phyloP scores from a whole-genome alignment of 2,329 filamentous ascomycete species.

The Fusarium annulatum region DNA sequence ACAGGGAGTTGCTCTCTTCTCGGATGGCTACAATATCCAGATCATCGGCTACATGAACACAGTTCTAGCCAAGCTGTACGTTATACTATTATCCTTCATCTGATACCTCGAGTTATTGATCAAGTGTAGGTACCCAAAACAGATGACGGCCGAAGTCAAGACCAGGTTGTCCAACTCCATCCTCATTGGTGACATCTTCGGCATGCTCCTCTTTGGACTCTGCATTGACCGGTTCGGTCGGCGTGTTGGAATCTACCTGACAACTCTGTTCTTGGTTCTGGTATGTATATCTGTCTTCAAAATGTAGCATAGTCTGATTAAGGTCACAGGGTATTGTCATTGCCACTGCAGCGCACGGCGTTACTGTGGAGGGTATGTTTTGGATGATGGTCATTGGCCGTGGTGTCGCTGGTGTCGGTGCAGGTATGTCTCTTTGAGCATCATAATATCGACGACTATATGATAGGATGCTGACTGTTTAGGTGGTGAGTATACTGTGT shows the following conservation, averaged over 20 bases:
- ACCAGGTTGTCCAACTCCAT: not conserved
- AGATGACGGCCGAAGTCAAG: not conserved
- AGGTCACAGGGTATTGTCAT: not conserved
- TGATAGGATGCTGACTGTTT: not conserved
- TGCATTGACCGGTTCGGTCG: not conserved
- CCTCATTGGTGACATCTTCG: not conserved
- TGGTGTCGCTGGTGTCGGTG: not conserved
- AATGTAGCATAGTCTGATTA: fast-evolving
- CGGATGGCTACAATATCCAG: not conserved
- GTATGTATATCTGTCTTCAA: not conserved
- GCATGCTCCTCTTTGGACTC: not conserved
- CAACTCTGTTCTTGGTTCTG: not conserved
- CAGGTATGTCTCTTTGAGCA: not conserved
- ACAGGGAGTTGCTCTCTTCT: not conserved
- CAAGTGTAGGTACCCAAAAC: not conserved
- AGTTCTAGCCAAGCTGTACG: not conserved
- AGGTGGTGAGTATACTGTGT: not conserved
- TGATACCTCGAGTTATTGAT: fast-evolving
- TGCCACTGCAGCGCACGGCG: not conserved
- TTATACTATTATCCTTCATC: fast-evolving
- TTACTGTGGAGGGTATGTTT: not conserved
- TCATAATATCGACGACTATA: not conserved
- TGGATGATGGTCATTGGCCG: conserved; percentile 2
- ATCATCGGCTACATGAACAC: conserved; percentile 1
- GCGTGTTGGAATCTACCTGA: not conserved